phyloP scores from a whole-genome alignment of 1,284 basidiomycete species.

The Tranzscheliella williamsii region DNA sequence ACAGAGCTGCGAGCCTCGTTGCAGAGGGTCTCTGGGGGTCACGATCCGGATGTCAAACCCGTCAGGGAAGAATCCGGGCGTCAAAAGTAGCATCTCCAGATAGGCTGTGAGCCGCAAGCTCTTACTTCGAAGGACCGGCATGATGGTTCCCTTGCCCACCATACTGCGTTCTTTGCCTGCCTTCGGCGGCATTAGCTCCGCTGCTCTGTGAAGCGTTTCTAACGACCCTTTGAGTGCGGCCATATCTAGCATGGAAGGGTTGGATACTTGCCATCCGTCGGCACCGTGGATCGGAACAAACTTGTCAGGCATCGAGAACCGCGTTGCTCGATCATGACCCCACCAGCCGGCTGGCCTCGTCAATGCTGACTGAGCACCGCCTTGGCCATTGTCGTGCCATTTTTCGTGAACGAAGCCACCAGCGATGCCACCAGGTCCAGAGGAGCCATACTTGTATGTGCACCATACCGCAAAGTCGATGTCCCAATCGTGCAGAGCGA shows the following conservation, averaged over 20 bases:
- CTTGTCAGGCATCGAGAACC: constrained; percentile 84
- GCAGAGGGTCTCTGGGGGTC: constrained; percentile 45
- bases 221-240: constrained; percentile 49
- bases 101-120: constrained; percentile 51
- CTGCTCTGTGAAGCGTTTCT: constrained; percentile 43
- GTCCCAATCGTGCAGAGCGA: constrained; percentile 86
- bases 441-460: constrained; percentile 75
- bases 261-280: constrained; percentile 92
- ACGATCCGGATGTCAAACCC: constrained; percentile 38
- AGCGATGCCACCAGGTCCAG: constrained; percentile 92
- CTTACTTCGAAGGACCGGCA: constrained; percentile 48
- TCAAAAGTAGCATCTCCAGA: constrained; percentile 41
- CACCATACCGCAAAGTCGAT: constrained; percentile 82
- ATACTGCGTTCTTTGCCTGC: constrained; percentile 3
- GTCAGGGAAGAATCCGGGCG: constrained; percentile 41
- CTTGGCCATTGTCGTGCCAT: constrained; percentile 59
- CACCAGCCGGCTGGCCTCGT: constrained; percentile 91
- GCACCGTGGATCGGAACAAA: constrained; percentile 87
- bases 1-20: constrained; percentile 52
- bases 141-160: constrained; percentile 46
- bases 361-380: constrained; percentile 30
- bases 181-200: constrained; percentile 6
- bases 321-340: constrained; percentile 84
- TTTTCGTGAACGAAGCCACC: constrained; percentile 85
- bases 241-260: constrained; percentile 80